Percentiles rank a stretch among this genome's conserved stretches.
phyloP scores from a whole-genome alignment of 257 asterid genomes.

The Orobanche coerulescens region DNA sequence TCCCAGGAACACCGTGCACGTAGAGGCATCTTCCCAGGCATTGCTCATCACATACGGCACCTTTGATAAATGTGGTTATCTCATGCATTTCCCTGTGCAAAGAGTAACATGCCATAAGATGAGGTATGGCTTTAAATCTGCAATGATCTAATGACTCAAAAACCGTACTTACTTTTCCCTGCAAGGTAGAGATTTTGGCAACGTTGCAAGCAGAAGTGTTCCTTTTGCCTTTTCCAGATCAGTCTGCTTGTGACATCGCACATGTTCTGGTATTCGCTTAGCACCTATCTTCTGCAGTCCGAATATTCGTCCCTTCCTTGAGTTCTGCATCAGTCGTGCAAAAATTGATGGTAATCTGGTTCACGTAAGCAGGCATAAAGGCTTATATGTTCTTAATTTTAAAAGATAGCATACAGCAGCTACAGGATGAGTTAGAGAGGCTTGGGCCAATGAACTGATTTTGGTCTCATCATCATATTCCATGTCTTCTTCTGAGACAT shows the following conservation, averaged over 20 bases:
- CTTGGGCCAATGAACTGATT: conserved; percentile 27
- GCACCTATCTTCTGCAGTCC: conserved; percentile 91
- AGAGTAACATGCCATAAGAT: conserved; percentile 20
- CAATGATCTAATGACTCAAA: not conserved
- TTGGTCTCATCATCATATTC: conserved; percentile 47
- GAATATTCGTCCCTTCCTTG: conserved; percentile 56
- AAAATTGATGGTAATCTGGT: conserved; percentile 25
- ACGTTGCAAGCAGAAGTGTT: conserved; percentile 73
- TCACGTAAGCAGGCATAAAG: conserved; percentile 19
- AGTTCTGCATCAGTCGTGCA: conserved; percentile 44
- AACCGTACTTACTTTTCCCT: conserved; percentile 61
- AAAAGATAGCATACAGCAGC: conserved; percentile 61
- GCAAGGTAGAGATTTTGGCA: conserved; percentile 88
- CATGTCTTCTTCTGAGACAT: conserved; percentile 47
- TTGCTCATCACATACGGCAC: conserved; percentile 80
- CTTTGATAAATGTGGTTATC: conserved; percentile 74
- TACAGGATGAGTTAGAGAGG: conserved; percentile 43
- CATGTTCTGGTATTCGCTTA: conserved; percentile 82
- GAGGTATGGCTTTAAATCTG: conserved; percentile 4
- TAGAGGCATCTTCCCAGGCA: conserved; percentile 94
- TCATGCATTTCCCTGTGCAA: conserved; percentile 79
- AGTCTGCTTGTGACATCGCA: conserved; percentile 75
- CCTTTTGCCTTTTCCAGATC: conserved; percentile 88
- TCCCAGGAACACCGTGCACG: conserved; percentile 98
- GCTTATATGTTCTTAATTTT: conserved; percentile 13